Conservation (phyloP, 2,329 filamentous ascomycete genomes). For the Scedosporium aurantiacum region DNA sequence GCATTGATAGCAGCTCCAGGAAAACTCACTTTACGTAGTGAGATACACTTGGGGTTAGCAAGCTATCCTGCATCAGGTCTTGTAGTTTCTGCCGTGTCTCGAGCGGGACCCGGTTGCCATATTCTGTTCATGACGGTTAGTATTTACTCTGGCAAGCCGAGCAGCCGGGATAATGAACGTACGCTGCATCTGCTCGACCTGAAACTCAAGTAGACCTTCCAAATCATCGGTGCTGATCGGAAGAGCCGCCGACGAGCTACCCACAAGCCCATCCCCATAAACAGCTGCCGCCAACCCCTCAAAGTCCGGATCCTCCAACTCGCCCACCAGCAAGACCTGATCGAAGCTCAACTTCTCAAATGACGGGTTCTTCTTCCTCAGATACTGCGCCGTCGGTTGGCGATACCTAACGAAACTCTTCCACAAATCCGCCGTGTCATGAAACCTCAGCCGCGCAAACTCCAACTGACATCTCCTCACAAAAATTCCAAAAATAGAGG, state of each 20-base stretch:
- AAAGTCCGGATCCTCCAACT: conserved; percentile 36
- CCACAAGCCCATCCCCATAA: conserved; percentile 42
- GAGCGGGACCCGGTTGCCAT: conserved; percentile 66
- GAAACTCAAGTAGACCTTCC: conserved; percentile 73
- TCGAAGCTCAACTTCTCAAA: conserved; percentile 49
- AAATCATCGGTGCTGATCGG: conserved; percentile 67
- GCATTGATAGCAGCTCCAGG: not conserved
- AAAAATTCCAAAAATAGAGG: conserved; percentile 73
- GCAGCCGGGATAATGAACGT: conserved; percentile 15
- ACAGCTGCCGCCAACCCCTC: conserved; percentile 34
- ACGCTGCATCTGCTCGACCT: conserved; percentile 81
- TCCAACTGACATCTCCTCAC: conserved; percentile 68
- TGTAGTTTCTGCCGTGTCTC: conserved; percentile 63
- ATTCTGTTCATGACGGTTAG: conserved; percentile 34
- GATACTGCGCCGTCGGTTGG: conserved; percentile 56
- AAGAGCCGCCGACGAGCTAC: conserved; percentile 26
- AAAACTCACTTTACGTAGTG: conserved; percentile 57
- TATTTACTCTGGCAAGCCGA: not conserved
- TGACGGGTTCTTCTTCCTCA: conserved; percentile 51
- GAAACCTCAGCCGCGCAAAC: conserved; percentile 69
- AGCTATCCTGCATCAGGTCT: conserved; percentile 54
- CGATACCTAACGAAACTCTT: conserved; percentile 71
- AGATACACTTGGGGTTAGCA: conserved; percentile 58
- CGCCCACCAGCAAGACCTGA: conserved; percentile 37
- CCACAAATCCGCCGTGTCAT: conserved; percentile 71